These are phyloP conservation scores for Themeda triandra DNA, from an alignment of 176 grass and related monocot genomes.

Conservation along the genomic window DNA sequence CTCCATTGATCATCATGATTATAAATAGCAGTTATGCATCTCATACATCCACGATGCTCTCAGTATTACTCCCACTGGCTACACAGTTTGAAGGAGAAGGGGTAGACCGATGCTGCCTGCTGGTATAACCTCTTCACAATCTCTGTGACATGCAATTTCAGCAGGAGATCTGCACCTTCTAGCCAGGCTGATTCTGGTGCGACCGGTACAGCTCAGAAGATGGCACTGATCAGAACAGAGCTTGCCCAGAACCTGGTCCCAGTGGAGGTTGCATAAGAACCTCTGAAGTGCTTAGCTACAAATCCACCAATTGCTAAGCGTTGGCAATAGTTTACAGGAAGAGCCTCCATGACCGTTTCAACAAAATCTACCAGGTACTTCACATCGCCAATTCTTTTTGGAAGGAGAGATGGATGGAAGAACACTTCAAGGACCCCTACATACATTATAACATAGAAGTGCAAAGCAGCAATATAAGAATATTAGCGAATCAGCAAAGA, in stretches of 20 bases:
- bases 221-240: conserved; percentile 68
- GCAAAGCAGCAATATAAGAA: no score
- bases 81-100: conserved; percentile 86
- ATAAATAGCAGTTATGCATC: no score
- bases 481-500: no score
- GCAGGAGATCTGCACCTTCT: conserved; percentile 57
- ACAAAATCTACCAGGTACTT: conserved; percentile 81
- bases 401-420: conserved; percentile 59
- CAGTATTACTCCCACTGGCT: conserved; percentile 24
- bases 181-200: conserved; percentile 83
- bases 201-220: conserved; percentile 69
- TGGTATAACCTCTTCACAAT: conserved; percentile 68
- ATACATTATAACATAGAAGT: no score
- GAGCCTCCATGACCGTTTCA: conserved; percentile 66
- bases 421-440: conserved; percentile 77
- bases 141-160: conserved; percentile 47
- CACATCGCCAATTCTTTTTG: conserved; percentile 37
- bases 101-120: conserved; percentile 84
- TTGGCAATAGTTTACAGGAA: conserved; percentile 80
- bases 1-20: no score
- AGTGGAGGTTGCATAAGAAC: conserved; percentile 36
- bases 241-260: conserved; percentile 70
- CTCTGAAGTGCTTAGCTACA: conserved; percentile 22
- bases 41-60: no score
- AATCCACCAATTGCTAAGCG: conserved; percentile 66